These are phyloP conservation scores for Podila epigama DNA, from an alignment of 192 early-diverging fungal species.

Conservation along the genomic window DNA sequence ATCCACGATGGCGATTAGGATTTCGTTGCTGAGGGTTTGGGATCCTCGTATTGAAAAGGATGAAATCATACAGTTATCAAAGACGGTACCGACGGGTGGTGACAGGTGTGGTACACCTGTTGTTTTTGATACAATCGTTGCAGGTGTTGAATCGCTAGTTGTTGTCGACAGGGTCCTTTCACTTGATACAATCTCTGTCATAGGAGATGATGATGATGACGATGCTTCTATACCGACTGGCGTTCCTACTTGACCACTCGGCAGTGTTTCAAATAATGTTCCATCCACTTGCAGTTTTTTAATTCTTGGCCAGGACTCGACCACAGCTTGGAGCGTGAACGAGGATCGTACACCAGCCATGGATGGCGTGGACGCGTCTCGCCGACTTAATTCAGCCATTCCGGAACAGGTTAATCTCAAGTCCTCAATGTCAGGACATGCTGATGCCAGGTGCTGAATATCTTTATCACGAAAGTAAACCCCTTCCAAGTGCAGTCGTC, in stretches of 20 bases:
- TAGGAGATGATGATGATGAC: background rate
- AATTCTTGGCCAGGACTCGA: slow-evolving; percentile 12
- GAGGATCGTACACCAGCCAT: too few species aligned
- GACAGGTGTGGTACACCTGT: too few species aligned
- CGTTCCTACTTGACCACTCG: too few species aligned
- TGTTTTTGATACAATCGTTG: too few species aligned
- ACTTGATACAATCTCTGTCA: background rate
- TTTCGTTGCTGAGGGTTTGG: background rate
- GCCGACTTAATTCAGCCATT: background rate
- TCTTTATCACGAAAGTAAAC: slow-evolving; percentile 21
- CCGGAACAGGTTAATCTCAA: background rate
- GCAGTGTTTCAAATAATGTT: too few species aligned
- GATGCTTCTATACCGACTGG: background rate
- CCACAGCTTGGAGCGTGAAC: background rate
- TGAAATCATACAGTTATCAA: background rate
- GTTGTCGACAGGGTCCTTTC: too few species aligned
- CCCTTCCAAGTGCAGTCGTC: slow-evolving; percentile 9
- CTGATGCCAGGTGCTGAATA: background rate
- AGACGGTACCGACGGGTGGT: too few species aligned
- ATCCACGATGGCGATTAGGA: slow-evolving; percentile 7
- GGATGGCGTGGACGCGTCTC: too few species aligned
- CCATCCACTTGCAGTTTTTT: slow-evolving; percentile 11
- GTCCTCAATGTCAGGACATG: slow-evolving; percentile 5
- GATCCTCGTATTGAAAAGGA: slow-evolving; percentile 6
- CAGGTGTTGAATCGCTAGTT: background rate